Percentiles rank a stretch among this genome's conserved stretches.
These are phyloP conservation scores for Globisporangium irregulare DNA, from an alignment of 352 stramenopile genomes.

Conservation along the genomic window DNA sequence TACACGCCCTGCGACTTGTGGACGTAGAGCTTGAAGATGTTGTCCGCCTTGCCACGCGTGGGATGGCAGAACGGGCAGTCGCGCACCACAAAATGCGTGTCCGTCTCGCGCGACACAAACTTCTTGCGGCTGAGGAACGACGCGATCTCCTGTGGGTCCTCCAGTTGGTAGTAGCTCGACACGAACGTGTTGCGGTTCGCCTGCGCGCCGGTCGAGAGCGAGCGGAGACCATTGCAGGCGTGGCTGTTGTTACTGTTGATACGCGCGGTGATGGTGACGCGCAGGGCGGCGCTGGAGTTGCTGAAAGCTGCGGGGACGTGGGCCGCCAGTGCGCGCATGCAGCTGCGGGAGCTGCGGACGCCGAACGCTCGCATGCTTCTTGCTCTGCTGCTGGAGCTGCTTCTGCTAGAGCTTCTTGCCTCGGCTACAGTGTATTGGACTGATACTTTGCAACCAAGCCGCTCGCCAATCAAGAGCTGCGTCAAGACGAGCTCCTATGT, in stretches of 20 bases:
- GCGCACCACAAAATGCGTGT: slow-evolving; percentile 76
- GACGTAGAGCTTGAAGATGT: slow-evolving; percentile 92
- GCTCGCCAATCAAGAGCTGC: slow-evolving; percentile 14
- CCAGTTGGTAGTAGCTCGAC: slow-evolving; percentile 75
- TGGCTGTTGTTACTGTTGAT: not conserved
- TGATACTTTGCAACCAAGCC: slow-evolving; percentile 6
- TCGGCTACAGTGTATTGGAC: not conserved
- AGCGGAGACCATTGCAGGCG: slow-evolving; percentile 10
- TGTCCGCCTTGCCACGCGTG: slow-evolving; percentile 77
- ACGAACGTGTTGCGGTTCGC: slow-evolving; percentile 53
- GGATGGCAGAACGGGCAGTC: slow-evolving; percentile 88
- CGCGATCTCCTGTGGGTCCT: slow-evolving; percentile 60
- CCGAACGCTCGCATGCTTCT: slow-evolving; percentile 25
- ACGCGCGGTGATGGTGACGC: not conserved
- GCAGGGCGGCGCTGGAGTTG: not conserved
- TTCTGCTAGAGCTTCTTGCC: not conserved
- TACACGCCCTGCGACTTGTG: slow-evolving; percentile 85
- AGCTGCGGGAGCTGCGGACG: slow-evolving; percentile 17
- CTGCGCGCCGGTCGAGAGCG: slow-evolving; percentile 21
- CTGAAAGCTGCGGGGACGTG: not conserved
- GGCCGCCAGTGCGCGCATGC: slow-evolving; percentile 9
- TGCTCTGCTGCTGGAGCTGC: not conserved
- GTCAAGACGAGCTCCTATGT: not conserved
- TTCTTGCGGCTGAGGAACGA: slow-evolving; percentile 76
- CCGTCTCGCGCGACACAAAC: slow-evolving; percentile 58